Evolutionary conservation across 345 rosid genomes (phyloP), one percentile per base, ranked within the genome.

Genomic region (Bruguiera parviflora): DNA sequence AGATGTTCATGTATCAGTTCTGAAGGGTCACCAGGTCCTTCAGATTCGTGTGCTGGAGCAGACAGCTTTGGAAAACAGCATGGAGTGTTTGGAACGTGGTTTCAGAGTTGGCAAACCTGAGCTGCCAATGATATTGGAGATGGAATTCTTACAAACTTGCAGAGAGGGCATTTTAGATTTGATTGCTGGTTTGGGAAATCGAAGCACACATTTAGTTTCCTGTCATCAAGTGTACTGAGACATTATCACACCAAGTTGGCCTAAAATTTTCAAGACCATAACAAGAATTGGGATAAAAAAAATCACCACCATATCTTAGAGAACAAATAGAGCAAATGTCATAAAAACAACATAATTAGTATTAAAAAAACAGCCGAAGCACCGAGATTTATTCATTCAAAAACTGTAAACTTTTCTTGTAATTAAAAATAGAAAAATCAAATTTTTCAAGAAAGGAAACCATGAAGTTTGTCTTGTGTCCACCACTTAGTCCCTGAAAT

Each of bases 121-220:
- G 78, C 76, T 77, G 79, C 83, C 80, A 76, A 52, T 46, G 68
- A 72, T 73, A 75, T 64, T 81, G 80, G 88, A 81, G 74, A 77
- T 65, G 72, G 80, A 61, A 68, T 49, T 73, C 57, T 68, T 73
- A 87, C 61, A 69, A 66, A 64, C 81, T 78, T 80, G 88, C 57
- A 82, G 61, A 73, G 87, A 78, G 71, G 77, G 68, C 77, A 84
- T 56, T 79, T 74, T 82, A 78, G 67, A 80, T 84, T 68, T 84
- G 81, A 64, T 64, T 32, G 71, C 83, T 70, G 81, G 76, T 77
- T 80, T 84, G 66, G 73, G 79, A 79, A 74, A 76, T 75, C 21
- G 81, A 75, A 88, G 86, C 65, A 80, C 64, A 82, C 86, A 89
- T 70, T 85, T 86, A 66, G 86, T 84, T 73, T 78, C 96, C 96